A percentile compares a stretch with the other conserved stretches of the same genome.
These are phyloP conservation scores for Suillus luteus DNA, from an alignment of 768 basidiomycete species.

Conservation along the genomic window DNA sequence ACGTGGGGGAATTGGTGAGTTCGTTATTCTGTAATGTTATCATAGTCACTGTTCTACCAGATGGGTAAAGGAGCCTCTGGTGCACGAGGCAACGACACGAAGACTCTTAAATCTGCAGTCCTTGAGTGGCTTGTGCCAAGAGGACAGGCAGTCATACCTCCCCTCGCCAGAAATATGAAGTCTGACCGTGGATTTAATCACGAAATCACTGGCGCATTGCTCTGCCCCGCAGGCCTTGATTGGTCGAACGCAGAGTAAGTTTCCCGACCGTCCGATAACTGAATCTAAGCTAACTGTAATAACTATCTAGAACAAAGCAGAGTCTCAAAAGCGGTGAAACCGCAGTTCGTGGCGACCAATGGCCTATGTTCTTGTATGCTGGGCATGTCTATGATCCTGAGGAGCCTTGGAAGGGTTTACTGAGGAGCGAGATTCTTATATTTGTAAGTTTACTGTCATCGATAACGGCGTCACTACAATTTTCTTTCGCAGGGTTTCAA, in stretches of 20 bases:
- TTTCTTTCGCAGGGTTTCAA: neutral
- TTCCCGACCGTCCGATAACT: neutral
- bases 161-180: neutral
- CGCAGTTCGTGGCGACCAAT: neutral
- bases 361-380: neutral
- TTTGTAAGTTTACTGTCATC: neutral
- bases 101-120: neutral
- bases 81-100: neutral
- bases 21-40: rapidly evolving
- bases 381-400: neutral
- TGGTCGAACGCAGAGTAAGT: neutral
- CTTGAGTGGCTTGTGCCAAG: neutral
- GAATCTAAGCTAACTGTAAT: neutral
- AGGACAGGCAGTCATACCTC: neutral
- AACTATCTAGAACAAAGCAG: neutral
- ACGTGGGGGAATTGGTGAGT: neutral
- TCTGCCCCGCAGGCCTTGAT: neutral
- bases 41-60: neutral
- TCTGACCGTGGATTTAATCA: neutral
- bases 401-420: neutral
- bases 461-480: neutral
- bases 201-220: neutral
- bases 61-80: neutral
- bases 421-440: neutral
- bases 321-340: neutral